Percentiles rank a stretch among this genome's conserved stretches.
Evolutionary conservation across 495 filamentous ascomycete species (phyloP).

Genomic region (Jackrogersella multiformis): DNA sequence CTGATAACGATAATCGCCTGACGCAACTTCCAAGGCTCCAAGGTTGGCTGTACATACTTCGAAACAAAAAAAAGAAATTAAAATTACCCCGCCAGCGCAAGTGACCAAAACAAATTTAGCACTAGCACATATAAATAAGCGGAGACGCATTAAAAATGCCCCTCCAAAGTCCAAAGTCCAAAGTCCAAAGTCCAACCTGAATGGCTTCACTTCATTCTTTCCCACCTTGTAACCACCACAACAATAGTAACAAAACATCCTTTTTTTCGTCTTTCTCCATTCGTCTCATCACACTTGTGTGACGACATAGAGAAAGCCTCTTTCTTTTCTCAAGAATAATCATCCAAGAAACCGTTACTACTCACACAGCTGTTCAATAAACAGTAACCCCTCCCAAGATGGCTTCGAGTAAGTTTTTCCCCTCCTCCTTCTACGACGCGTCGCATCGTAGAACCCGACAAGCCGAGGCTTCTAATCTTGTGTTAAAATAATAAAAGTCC

Average conservation of each 20-base stretch:
- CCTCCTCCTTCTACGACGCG: constrained; percentile 13
- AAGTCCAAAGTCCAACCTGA: constrained; percentile 18
- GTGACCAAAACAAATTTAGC: constrained; percentile 34
- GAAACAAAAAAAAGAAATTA: constrained; percentile 15
- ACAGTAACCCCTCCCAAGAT: constrained; percentile 20
- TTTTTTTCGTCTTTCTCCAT: neutral
- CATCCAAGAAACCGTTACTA: neutral
- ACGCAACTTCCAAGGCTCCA: constrained; percentile 9
- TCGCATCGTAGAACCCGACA: constrained; percentile 16
- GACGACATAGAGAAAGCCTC: neutral
- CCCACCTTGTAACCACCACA: constrained; percentile 1
- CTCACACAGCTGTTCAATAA: neutral
- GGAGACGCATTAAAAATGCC: constrained; percentile 22
- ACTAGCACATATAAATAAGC: constrained; percentile 36
- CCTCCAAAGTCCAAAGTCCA: too few relatives aligned
- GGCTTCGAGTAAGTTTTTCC: constrained; percentile 21
- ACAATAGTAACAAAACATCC: constrained; percentile 17
- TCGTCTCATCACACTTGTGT: neutral
- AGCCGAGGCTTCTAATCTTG: neutral
- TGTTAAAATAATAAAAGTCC: neutral
- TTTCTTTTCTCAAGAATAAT: neutral
- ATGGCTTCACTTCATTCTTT: constrained; percentile 37
- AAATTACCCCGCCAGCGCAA: constrained; percentile 37
- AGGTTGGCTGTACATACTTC: too few relatives aligned
- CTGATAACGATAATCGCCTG: constrained; percentile 26